These are phyloP conservation scores for Globisporangium takayamanum DNA, from an alignment of 352 stramenopile species.

Conservation along the genomic window DNA sequence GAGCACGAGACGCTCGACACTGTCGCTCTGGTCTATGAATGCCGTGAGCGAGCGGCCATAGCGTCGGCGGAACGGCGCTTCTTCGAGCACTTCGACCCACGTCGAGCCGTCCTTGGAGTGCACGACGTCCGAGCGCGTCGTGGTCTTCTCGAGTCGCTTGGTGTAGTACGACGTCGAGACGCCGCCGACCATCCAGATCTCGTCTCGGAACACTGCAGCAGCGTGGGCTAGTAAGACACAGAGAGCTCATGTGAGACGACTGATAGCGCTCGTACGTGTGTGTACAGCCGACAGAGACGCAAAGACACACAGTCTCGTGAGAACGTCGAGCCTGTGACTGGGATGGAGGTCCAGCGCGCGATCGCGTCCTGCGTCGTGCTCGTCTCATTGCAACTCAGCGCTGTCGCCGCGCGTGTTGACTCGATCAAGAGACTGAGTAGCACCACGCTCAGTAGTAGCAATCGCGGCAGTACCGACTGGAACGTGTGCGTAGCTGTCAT, in stretches of 20 bases:
- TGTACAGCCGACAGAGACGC: neutral
- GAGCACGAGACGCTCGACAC: constrained; percentile 46
- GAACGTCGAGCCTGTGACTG: constrained; percentile 38
- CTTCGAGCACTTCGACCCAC: constrained; percentile 64
- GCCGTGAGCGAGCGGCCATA: constrained; percentile 66
- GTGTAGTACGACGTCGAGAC: constrained; percentile 75
- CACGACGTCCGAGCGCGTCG: constrained; percentile 56
- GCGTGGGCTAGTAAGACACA: constrained; percentile 40
- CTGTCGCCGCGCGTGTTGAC: constrained; percentile 5
- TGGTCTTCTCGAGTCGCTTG: constrained; percentile 62
- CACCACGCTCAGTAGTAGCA: neutral
- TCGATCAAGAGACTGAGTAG: neutral
- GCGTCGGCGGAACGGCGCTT: constrained; percentile 62
- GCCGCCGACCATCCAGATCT: constrained; percentile 69
- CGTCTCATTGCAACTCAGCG: constrained; percentile 49
- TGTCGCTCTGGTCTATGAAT: constrained; percentile 48
- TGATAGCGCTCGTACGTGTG: neutral
- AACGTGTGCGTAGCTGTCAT: no score
- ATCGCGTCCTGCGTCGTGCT: constrained; percentile 31
- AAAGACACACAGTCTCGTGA: constrained; percentile 46
- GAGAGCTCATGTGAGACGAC: neutral
- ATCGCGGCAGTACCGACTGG: neutral
- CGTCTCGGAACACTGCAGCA: constrained; percentile 41
- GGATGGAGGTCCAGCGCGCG: constrained; percentile 40
- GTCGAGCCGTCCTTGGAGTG: constrained; percentile 44